Conservation (phyloP, 306 rosid genomes). For the Ammopiptanthus mongolicus region DNA sequence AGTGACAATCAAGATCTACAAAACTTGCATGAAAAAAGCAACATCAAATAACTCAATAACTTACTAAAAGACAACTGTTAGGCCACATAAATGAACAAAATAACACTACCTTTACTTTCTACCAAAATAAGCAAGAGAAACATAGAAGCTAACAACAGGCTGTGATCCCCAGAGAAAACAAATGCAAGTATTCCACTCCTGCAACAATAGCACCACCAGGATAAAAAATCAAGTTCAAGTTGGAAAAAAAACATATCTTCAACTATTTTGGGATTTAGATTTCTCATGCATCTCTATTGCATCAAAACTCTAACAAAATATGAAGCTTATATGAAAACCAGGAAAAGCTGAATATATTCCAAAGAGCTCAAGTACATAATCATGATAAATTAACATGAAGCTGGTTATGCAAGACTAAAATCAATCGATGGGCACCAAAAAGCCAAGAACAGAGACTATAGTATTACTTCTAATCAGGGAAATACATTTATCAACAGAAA, state of each 20-base stretch:
- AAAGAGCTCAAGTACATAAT: background rate
- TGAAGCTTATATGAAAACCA: background rate
- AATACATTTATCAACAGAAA: background rate
- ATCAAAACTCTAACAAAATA: background rate
- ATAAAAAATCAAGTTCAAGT: background rate
- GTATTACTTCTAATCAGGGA: background rate
- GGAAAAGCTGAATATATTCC: background rate
- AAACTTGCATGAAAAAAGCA: constrained; percentile 26
- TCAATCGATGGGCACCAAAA: background rate
- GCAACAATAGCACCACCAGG: constrained; percentile 11
- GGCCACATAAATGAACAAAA: constrained; percentile 9
- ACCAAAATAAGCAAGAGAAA: constrained; percentile 54
- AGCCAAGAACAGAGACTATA: background rate
- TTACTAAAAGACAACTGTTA: background rate
- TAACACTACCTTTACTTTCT: constrained; percentile 58
- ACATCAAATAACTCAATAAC: constrained; percentile 2
- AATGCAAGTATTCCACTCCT: constrained; percentile 60
- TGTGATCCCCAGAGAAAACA: constrained; percentile 48
- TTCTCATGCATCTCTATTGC: background rate
- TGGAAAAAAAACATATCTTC: background rate
- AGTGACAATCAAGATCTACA: constrained; percentile 63
- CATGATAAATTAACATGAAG: background rate
- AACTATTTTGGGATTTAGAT: constrained; percentile 1
- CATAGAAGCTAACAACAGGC: constrained; percentile 46
- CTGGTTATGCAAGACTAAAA: background rate